Evolutionary conservation across 2,329 filamentous ascomycete genomes (phyloP).

Genomic region (Fusarium vanettenii): DNA sequence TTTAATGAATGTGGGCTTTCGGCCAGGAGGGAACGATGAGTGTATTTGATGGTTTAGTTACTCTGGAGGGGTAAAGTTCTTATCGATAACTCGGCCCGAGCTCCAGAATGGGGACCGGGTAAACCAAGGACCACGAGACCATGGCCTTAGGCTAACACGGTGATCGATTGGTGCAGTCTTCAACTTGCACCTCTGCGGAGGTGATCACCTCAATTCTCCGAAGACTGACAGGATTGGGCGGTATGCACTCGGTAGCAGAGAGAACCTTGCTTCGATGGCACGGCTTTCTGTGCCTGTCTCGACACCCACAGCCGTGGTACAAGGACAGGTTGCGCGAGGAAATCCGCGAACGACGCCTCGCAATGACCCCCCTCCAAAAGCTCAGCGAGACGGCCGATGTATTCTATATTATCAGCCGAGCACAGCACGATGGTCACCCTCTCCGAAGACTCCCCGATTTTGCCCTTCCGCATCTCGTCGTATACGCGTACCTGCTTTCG

Average conservation of each 20-base stretch:
- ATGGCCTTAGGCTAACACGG: background rate
- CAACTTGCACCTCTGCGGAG: background rate
- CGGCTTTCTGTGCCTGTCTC: background rate
- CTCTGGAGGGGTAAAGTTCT: too few relatives aligned
- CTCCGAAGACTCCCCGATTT: constrained; percentile 45
- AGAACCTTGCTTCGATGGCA: constrained; percentile 1
- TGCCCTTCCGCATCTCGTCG: constrained; percentile 31
- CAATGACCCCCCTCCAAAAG: constrained; percentile 6
- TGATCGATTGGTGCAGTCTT: background rate
- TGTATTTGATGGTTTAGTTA: too few relatives aligned
- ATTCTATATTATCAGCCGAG: constrained; percentile 54
- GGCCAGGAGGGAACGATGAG: too few relatives aligned
- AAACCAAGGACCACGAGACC: background rate
- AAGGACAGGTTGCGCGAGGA: constrained; percentile 12
- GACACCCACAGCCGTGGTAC: constrained; percentile 6
- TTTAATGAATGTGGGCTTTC: too few relatives aligned
- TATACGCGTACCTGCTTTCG: constrained; percentile 56
- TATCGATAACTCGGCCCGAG: background rate
- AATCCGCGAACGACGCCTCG: background rate
- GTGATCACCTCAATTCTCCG: background rate
- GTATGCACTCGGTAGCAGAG: background rate
- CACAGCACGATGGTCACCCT: constrained; percentile 52
- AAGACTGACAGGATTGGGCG: background rate
- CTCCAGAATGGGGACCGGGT: background rate
- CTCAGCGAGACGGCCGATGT: constrained; percentile 59